Percentiles rank a stretch among this genome's conserved stretches.
Conservation (phyloP, 768 basidiomycete species). For the Cystobasidium ongulense region DNA sequence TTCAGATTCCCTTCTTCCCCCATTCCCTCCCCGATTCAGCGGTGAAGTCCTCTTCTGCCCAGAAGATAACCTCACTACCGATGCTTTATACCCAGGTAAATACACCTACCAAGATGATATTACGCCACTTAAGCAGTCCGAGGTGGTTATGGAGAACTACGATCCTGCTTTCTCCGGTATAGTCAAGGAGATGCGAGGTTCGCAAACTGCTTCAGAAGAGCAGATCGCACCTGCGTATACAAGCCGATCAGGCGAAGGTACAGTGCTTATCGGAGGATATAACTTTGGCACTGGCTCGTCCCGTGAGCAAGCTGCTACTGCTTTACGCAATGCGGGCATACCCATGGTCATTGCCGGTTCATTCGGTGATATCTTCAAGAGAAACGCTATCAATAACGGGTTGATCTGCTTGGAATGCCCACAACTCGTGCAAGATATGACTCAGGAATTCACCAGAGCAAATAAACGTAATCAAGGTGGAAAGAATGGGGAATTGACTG, state of each 20-base stretch:
- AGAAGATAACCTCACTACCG: conserved; percentile 95
- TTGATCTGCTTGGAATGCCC: conserved; percentile 90
- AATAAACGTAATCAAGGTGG: conserved; percentile 72
- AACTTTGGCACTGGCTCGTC: conserved; percentile 99
- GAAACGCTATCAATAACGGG: conserved; percentile 98
- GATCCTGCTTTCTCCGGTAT: conserved; percentile 75
- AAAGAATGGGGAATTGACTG: conserved; percentile 70
- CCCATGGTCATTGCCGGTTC: conserved; percentile 93
- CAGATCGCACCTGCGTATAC: conserved; percentile 26
- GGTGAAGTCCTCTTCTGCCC: conserved; percentile 86
- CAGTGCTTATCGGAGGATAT: conserved; percentile 81
- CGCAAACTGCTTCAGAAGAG: conserved; percentile 33
- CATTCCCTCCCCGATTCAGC: conserved; percentile 72
- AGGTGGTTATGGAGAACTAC: conserved; percentile 99
- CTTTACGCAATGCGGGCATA: conserved; percentile 84
- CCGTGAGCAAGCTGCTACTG: conserved; percentile 95
- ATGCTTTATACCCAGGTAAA: conserved; percentile 96
- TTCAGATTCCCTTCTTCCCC: conserved; percentile 62
- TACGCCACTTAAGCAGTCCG: conserved; percentile 82
- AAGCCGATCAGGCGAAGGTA: conserved; percentile 49
- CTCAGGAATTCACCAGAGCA: conserved; percentile 61
- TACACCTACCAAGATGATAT: conserved; percentile 99
- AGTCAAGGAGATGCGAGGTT: conserved; percentile 43
- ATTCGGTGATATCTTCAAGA: conserved; percentile 98
- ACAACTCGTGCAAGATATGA: conserved; percentile 76